Evolutionary conservation across 768 basidiomycete genomes (phyloP).

Genomic region (Tephrocybe sp.): DNA sequence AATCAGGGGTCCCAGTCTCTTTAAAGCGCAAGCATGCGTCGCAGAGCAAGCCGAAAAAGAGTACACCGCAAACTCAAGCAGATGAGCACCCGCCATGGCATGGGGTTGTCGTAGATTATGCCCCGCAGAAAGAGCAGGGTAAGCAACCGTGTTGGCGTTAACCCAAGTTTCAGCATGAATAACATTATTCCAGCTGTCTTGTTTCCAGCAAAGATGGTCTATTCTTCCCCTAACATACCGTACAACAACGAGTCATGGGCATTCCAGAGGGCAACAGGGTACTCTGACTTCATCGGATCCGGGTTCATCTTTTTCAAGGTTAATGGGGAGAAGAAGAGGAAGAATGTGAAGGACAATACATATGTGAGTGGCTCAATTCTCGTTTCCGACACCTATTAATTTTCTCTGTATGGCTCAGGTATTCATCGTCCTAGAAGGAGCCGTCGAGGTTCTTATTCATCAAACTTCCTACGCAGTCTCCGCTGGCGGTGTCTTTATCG

Average conservation of each 20-base stretch:
- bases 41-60: conserved; percentile 3
- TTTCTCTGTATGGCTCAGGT: conserved; percentile 26
- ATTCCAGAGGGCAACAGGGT: conserved; percentile 91
- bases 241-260: conserved; percentile 44
- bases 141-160: conserved; percentile 1
- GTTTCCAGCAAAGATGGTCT: conserved; percentile 16
- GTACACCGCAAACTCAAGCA: background rate
- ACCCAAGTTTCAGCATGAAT: conserved; percentile 1
- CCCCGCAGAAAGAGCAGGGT: conserved; percentile 14
- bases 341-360: conserved; percentile 90
- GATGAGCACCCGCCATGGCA: conserved; percentile 12
- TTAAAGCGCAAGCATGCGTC: conserved; percentile 4
- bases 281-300: conserved; percentile 87
- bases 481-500: conserved; percentile 83
- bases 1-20: conserved; percentile 5
- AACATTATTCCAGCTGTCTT: conserved; percentile 9
- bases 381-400: background rate
- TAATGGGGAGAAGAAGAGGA: conserved; percentile 77
- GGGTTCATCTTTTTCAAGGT: conserved; percentile 85
- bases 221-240: conserved; percentile 11
- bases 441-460: conserved; percentile 83
- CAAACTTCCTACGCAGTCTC: conserved; percentile 74
- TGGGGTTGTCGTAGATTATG: conserved; percentile 14
- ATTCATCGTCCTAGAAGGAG: conserved; percentile 79
- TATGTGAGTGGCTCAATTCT: conserved; percentile 55